Conservation (phyloP, 768 basidiomycete species). For the Trametes punicea region DNA sequence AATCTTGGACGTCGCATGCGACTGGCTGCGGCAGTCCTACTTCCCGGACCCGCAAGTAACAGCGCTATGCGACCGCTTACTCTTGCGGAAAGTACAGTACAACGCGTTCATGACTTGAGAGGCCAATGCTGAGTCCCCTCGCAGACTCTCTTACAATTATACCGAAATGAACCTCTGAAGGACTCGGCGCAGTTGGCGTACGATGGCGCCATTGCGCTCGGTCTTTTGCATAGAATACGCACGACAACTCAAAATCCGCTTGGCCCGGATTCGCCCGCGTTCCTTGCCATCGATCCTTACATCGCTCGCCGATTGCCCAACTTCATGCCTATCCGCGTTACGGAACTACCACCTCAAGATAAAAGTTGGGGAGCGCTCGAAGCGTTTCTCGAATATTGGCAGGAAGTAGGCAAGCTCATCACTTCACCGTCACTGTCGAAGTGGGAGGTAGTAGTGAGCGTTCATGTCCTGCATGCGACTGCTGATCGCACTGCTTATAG, state of each 20-base stretch:
- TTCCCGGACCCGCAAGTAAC: conserved; percentile 26
- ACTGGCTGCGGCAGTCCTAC: conserved; percentile 46
- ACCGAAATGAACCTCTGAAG: conserved; percentile 40
- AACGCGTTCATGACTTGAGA: background rate
- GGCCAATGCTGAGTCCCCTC: background rate
- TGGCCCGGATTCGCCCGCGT: conserved; percentile 43
- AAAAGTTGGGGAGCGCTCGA: conserved; percentile 51
- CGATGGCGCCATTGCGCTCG: conserved; percentile 40
- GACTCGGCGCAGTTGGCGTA: conserved; percentile 35
- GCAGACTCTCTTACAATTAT: conserved; percentile 50
- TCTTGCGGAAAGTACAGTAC: conserved; percentile 54
- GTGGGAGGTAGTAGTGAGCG: conserved; percentile 53
- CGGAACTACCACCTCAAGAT: conserved; percentile 47
- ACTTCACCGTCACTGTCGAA: conserved; percentile 42
- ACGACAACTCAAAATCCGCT: conserved; percentile 37
- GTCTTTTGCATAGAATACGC: conserved; percentile 41
- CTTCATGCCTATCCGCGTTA: conserved; percentile 63
- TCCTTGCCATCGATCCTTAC: conserved; percentile 59
- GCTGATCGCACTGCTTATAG: conserved; percentile 28
- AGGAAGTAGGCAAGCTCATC: conserved; percentile 48
- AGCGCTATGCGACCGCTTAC: conserved; percentile 49
- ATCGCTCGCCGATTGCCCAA: conserved; percentile 65
- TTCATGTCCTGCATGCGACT: background rate
- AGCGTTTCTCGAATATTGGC: conserved; percentile 51
- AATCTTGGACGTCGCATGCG: conserved; percentile 55